A percentile compares a stretch with the other conserved stretches of the same genome.
Evolutionary conservation across 257 asterid genomes (phyloP).

Genomic region (Capsicum pubescens): DNA sequence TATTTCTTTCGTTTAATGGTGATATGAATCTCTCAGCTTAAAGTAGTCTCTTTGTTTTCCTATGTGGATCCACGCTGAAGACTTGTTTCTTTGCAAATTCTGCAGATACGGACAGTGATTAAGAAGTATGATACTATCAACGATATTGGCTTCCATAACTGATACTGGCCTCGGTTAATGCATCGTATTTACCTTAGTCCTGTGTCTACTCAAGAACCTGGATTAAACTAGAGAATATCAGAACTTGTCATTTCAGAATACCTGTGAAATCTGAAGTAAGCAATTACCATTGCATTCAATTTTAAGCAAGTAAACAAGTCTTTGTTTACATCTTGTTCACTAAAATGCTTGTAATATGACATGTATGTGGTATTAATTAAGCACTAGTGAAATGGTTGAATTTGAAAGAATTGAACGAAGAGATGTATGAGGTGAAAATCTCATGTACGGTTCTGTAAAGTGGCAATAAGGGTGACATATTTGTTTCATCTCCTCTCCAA

Average conservation of each 20-base stretch:
- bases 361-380: neutral
- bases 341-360: neutral
- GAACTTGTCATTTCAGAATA: neutral
- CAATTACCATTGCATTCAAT: neutral
- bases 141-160: neutral
- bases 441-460: too few species aligned
- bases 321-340: slow-evolving; percentile 2
- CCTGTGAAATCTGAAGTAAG: neutral
- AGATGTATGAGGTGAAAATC: too few species aligned
- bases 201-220: neutral
- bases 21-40: slow-evolving; percentile 13
- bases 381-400: neutral
- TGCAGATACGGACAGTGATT: slow-evolving; percentile 49
- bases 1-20: slow-evolving; percentile 14
- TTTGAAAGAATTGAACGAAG: too few species aligned
- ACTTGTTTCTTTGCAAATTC: slow-evolving; percentile 25
- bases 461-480: too few species aligned
- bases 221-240: neutral
- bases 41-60: neutral
- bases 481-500: too few species aligned
- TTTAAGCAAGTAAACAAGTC: neutral
- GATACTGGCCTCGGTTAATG: slow-evolving; percentile 17
- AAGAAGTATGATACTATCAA: slow-evolving; percentile 37
- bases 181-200: neutral
- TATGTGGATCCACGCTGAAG: neutral